These are phyloP conservation scores for Penicillium paneum DNA, from an alignment of 2,329 filamentous ascomycete species.

Conservation along the genomic window DNA sequence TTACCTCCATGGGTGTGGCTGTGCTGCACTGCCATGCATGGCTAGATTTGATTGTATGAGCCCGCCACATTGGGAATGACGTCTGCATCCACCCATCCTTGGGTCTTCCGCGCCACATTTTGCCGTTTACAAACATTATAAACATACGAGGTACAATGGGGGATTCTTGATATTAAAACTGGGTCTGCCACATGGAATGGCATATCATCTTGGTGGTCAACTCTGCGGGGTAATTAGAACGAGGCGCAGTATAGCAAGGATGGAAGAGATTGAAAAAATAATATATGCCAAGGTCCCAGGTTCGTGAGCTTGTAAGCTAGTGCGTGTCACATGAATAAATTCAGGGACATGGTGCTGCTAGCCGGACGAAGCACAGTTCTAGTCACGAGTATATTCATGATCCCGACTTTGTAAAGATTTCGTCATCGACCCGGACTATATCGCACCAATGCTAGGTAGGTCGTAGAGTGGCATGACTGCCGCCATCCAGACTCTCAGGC, in stretches of 20 bases:
- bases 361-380: neutral
- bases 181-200: neutral
- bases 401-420: neutral
- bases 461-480: neutral
- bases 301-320: neutral
- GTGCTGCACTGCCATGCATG: too few relatives aligned
- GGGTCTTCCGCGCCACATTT: neutral
- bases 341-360: neutral
- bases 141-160: neutral
- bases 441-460: neutral
- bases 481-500: neutral
- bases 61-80: slow-evolving; percentile 2
- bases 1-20: neutral
- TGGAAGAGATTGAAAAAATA: neutral
- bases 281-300: neutral
- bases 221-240: neutral
- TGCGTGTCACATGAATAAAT: neutral
- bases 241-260: neutral
- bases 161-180: neutral
- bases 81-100: neutral
- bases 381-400: neutral
- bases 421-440: neutral
- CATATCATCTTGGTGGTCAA: neutral
- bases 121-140: neutral
- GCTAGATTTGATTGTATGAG: neutral